phyloP scores from a whole-genome alignment of 179 eudicot genomes.

The Beta corolliflora region DNA sequence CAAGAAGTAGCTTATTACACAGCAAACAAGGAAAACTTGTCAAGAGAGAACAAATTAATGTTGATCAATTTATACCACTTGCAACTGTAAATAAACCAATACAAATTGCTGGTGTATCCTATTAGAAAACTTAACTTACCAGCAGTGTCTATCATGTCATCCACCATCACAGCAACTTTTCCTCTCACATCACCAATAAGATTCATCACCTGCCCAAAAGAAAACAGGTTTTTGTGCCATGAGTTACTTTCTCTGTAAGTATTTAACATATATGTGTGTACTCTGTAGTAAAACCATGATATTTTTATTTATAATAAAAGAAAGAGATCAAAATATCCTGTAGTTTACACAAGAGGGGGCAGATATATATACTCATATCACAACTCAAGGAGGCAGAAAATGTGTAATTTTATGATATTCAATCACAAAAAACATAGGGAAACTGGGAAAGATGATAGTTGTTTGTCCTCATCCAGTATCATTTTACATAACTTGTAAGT shows the following conservation, averaged over 20 bases:
- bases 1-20: not conserved
- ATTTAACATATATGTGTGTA: not conserved
- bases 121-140: slow-evolving; percentile 44
- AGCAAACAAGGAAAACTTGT: not conserved
- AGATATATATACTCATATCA: not conserved
- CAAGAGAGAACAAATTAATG: not conserved
- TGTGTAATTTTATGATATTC: not conserved
- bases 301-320: not conserved
- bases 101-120: not conserved
- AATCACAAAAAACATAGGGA: not conserved
- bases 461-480: not conserved
- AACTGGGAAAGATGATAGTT: not conserved
- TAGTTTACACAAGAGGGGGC: not conserved
- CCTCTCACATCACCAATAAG: slow-evolving; percentile 96
- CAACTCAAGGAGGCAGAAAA: not conserved
- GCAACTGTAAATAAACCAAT: not conserved
- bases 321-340: not conserved
- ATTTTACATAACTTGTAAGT: not conserved
- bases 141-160: slow-evolving; percentile 99
- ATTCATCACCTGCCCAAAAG: slow-evolving; percentile 77
- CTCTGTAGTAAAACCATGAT: not conserved
- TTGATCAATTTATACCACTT: not conserved
- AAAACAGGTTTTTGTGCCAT: not conserved
- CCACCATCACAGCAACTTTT: slow-evolving; percentile 98
- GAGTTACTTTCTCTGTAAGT: not conserved